phyloP scores from a whole-genome alignment of 2,329 filamentous ascomycete genomes.

The Celoporthe dispersa region DNA sequence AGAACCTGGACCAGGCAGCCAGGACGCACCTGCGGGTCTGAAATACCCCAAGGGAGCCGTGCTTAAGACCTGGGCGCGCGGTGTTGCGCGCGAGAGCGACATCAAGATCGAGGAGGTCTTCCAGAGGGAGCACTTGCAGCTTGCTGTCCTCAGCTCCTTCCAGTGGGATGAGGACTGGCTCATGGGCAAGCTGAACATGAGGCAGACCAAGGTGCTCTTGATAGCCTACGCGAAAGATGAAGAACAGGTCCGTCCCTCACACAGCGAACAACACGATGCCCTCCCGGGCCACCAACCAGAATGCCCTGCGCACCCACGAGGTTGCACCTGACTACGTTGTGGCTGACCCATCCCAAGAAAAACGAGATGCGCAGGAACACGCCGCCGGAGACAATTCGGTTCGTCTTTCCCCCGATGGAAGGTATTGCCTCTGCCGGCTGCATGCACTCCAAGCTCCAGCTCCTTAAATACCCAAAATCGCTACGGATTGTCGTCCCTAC shows the following conservation, averaged over 20 bases:
- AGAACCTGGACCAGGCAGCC: conserved; percentile 4
- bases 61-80: conserved; percentile 79
- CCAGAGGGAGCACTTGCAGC: conserved; percentile 70
- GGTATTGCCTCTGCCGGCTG: conserved; percentile 56
- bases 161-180: conserved; percentile 86
- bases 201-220: conserved; percentile 65
- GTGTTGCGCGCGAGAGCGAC: conserved; percentile 66
- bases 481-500: conserved; percentile 83
- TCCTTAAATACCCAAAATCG: conserved; percentile 77
- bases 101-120: conserved; percentile 89
- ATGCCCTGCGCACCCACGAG: neutral
- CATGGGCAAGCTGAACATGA: conserved; percentile 68
- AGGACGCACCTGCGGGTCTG: conserved; percentile 32
- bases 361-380: conserved; percentile 53
- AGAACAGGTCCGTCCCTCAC: conserved; percentile 49
- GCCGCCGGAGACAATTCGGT: conserved; percentile 60
- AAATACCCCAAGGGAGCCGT: conserved; percentile 65
- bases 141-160: conserved; percentile 85
- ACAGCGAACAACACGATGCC: neutral
- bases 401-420: conserved; percentile 84
- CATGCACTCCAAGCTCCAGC: conserved; percentile 95
- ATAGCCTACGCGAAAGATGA: conserved; percentile 60
- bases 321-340: conserved; percentile 2
- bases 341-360: conserved; percentile 44
- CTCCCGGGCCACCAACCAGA: neutral